These are phyloP conservation scores for Fraxinus quadrangulata DNA, from an alignment of 257 asterid species.

Conservation along the genomic window DNA sequence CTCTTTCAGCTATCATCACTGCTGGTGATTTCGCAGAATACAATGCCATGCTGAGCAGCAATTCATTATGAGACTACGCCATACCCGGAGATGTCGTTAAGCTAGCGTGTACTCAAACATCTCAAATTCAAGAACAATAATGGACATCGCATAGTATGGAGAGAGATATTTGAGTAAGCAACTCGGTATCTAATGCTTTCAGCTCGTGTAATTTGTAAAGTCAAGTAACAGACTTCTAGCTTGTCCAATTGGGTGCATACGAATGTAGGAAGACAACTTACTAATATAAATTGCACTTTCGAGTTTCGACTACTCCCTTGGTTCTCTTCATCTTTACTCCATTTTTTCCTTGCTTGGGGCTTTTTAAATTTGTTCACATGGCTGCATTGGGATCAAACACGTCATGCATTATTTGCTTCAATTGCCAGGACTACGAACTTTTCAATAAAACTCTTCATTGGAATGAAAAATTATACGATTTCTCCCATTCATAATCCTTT, in stretches of 20 bases:
- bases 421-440: background rate
- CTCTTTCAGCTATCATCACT: slow-evolving; percentile 66
- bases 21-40: slow-evolving; percentile 56
- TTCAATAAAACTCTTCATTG: background rate
- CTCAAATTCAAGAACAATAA: background rate
- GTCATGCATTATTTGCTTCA: background rate
- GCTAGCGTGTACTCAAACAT: background rate
- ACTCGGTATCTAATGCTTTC: background rate
- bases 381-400: background rate
- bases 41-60: slow-evolving; percentile 32
- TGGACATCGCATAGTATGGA: background rate
- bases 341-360: background rate
- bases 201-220: slow-evolving; percentile 21
- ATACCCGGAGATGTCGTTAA: background rate
- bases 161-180: slow-evolving; percentile 15
- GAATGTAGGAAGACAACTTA: background rate
- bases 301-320: background rate
- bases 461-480: background rate
- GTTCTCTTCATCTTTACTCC: background rate
- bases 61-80: background rate
- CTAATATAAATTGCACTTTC: background rate
- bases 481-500: background rate
- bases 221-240: background rate
- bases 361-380: background rate
- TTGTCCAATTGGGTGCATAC: background rate